A percentile compares a stretch with the other conserved stretches of the same genome.
These are phyloP conservation scores for Datisca glomerata DNA, from an alignment of 306 rosid species.

Conservation along the genomic window DNA sequence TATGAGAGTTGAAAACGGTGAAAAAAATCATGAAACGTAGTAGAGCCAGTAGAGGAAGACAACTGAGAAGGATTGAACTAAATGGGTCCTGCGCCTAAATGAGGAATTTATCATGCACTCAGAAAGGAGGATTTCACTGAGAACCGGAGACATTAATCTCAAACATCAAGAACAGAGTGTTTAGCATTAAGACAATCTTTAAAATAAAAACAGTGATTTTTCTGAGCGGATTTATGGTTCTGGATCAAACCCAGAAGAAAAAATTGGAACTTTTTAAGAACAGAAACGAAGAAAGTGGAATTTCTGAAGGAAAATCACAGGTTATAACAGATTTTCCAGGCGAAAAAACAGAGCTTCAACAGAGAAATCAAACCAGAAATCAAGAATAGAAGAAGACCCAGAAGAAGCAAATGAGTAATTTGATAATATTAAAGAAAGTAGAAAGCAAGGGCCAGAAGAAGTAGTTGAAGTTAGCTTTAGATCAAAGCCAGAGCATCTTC, in stretches of 20 bases:
- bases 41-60: slow-evolving; percentile 88
- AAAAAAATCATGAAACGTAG: slow-evolving; percentile 70
- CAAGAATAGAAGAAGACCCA: too few species aligned
- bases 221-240: background rate
- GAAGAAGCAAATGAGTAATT: too few species aligned
- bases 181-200: slow-evolving; percentile 37
- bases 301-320: background rate
- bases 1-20: background rate
- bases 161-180: slow-evolving; percentile 54
- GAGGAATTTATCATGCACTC: slow-evolving; percentile 92
- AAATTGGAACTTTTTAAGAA: slow-evolving; percentile 5
- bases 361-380: background rate
- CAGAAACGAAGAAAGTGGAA: background rate
- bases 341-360: background rate
- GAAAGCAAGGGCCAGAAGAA: too few species aligned
- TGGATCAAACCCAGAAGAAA: background rate
- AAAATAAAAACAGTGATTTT: background rate
- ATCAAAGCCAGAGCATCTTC: slow-evolving; percentile 2
- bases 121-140: slow-evolving; percentile 58
- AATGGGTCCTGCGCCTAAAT: slow-evolving; percentile 79
- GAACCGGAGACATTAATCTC: slow-evolving; percentile 91
- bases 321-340: background rate
- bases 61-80: slow-evolving; percentile 98
- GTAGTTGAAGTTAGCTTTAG: slow-evolving; percentile 14
- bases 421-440: too few species aligned